Evolutionary conservation across 2,329 filamentous ascomycete species (phyloP), one percentile per base, ranked within the genome.

Genomic region (Myriosclerotinia duriaeana): DNA sequence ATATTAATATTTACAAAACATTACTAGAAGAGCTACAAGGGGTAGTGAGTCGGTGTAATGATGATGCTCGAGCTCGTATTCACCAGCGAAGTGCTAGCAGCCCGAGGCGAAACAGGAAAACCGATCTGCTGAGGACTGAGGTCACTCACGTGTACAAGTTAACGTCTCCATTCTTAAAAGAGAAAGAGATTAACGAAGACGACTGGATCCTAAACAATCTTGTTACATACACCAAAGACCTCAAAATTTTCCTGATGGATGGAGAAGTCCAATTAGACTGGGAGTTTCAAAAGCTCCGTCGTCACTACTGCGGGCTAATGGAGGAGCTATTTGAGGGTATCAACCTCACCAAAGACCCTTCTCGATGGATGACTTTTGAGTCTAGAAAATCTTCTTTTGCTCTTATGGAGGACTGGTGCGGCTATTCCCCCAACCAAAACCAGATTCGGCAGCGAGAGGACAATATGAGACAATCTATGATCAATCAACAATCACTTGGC

Each of bases 351-450:
- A 88, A 88, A 69, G 92, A 97, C 68, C 90, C 93, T 1, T 89
- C 92, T 5, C 86, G 92, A 42, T 99, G 95, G 94, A 95, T 99
- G 87, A 93, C 95, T 0, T 99, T 99, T 74, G 95, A 99, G 77
- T 92, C 93, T 15, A 85, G 96, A 52, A 97, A 97, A 76, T 97
- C 95, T 6, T 91, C 94, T 0, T 99, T 99, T 75, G 89, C 93
- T 0, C 80, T 99, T 58, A 98, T 99, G 93, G 95, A 99, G 78
- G 94, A 98, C 71, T 99, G 96, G 96, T 99, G 95, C 76, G 95
- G 95, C 2, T 97, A 96, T 77, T 97, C 93, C 9, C 92, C 93
- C 0, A 97, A 97, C 70, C 92, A 96, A 76, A 83, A 81, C 17
- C 91, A 96, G 70, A 91, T 97, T 52, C 86, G 89, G 6, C 88